These are phyloP conservation scores for Achaetomium macrosporum DNA, from an alignment of 2,329 filamentous ascomycete species.

Conservation along the genomic window DNA sequence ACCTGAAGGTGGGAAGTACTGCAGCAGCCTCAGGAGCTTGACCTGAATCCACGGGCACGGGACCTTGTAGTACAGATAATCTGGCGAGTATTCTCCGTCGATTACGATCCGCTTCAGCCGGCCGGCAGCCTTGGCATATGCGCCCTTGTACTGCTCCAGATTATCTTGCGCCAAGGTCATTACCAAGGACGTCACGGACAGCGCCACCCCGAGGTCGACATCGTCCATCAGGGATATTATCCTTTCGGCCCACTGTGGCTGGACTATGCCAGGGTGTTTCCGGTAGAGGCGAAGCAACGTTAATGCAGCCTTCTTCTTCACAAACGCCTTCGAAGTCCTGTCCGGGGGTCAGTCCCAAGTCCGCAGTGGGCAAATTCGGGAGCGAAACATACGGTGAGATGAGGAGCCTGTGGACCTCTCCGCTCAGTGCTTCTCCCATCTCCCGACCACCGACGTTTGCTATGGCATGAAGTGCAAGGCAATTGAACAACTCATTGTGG, in stretches of 20 bases:
- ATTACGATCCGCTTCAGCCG: conserved; percentile 84
- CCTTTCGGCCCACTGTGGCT: conserved; percentile 93
- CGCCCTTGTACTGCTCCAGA: conserved; percentile 87
- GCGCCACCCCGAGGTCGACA: conserved; percentile 81
- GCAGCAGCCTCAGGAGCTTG: conserved; percentile 82
- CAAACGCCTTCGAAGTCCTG: conserved; percentile 80
- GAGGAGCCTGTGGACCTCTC: conserved; percentile 85
- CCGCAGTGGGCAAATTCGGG: background rate
- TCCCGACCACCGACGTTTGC: conserved; percentile 95
- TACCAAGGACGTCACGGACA: conserved; percentile 92
- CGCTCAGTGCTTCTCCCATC: conserved; percentile 90
- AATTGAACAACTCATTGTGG: conserved; percentile 96
- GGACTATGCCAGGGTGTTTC: conserved; percentile 88
- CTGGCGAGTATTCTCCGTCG: conserved; percentile 79
- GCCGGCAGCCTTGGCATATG: conserved; percentile 88
- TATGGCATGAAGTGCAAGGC: conserved; percentile 91
- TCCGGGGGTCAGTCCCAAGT: conserved; percentile 16
- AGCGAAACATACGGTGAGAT: conserved; percentile 74
- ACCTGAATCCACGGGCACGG: conserved; percentile 98
- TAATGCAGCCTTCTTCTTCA: conserved; percentile 97
- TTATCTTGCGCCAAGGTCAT: conserved; percentile 93
- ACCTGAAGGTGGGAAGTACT: conserved; percentile 95
- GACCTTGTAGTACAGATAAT: conserved; percentile 99
- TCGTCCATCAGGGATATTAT: conserved; percentile 99
- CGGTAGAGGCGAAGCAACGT: conserved; percentile 90